phyloP scores from a whole-genome alignment of 2,329 filamentous ascomycete species.

The Curvularia sp. region DNA sequence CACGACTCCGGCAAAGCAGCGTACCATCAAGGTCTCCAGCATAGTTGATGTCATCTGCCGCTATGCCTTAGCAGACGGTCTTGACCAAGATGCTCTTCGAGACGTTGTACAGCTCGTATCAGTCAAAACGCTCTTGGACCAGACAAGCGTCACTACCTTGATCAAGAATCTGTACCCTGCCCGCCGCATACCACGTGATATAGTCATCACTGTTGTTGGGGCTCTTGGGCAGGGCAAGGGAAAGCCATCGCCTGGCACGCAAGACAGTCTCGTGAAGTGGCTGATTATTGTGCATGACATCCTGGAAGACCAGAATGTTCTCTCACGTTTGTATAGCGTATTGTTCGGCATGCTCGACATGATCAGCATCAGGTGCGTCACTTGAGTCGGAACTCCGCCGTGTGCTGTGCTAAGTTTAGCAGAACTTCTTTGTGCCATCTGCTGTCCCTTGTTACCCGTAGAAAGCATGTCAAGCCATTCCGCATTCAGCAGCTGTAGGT shows the following conservation, averaged over 20 bases:
- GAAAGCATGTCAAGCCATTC: conserved; percentile 83
- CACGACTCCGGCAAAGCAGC: conserved; percentile 66
- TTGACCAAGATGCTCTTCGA: conserved; percentile 66
- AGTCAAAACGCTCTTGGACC: conserved; percentile 73
- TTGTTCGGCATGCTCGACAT: conserved; percentile 85
- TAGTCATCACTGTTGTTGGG: conserved; percentile 71
- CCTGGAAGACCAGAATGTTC: conserved; percentile 66
- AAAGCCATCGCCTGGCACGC: conserved; percentile 74
- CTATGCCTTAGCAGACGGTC: conserved; percentile 71
- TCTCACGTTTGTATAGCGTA: conserved; percentile 75
- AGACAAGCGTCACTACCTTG: conserved; percentile 72
- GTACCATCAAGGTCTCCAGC: conserved; percentile 67
- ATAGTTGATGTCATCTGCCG: conserved; percentile 69
- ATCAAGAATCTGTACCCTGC: conserved; percentile 78
- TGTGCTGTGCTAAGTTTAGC: conserved; percentile 33
- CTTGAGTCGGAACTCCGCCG: conserved; percentile 9
- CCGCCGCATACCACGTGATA: conserved; percentile 65
- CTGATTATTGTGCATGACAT: conserved; percentile 77
- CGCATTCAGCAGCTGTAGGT: conserved; percentile 73
- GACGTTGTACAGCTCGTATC: conserved; percentile 72
- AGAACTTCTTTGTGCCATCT: conserved; percentile 71
- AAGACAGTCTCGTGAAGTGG: conserved; percentile 78
- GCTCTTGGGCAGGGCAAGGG: conserved; percentile 78
- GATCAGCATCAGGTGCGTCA: conserved; percentile 69
- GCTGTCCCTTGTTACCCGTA: conserved; percentile 77